Conservation (phyloP, 2,329 filamentous ascomycete genomes). For the Beauveria sp. region DNA sequence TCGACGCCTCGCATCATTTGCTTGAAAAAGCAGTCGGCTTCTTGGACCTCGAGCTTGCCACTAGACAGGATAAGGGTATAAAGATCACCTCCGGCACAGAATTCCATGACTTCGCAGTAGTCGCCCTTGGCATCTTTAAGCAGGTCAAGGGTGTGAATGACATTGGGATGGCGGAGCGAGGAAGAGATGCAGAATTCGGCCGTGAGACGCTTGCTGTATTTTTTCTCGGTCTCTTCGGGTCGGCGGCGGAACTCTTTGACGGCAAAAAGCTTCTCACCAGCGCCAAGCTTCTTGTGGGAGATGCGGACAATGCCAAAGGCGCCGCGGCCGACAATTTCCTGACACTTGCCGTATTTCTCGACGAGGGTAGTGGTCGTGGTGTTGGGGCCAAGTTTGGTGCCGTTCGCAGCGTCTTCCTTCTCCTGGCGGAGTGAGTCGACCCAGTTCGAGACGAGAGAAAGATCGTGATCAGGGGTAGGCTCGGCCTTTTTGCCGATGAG, state of each 20-base stretch:
- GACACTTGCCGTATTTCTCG: slow-evolving; percentile 97
- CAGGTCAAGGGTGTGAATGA: slow-evolving; percentile 94
- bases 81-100: slow-evolving; percentile 90
- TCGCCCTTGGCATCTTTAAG: slow-evolving; percentile 94
- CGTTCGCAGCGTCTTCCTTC: slow-evolving; percentile 75
- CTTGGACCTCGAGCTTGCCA: slow-evolving; percentile 81
- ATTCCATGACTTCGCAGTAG: slow-evolving; percentile 99
- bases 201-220: slow-evolving; percentile 94
- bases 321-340: slow-evolving; percentile 90
- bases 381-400: slow-evolving; percentile 70
- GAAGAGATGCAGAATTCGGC: slow-evolving; percentile 98
- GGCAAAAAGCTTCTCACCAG: slow-evolving; percentile 84
- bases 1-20: slow-evolving; percentile 98
- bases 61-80: slow-evolving; percentile 89
- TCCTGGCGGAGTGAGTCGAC: slow-evolving; percentile 88
- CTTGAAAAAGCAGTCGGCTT: slow-evolving; percentile 98
- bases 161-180: slow-evolving; percentile 90
- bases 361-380: slow-evolving; percentile 66
- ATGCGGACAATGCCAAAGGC: slow-evolving; percentile 97
- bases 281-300: slow-evolving; percentile 88
- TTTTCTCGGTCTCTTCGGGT: slow-evolving; percentile 90
- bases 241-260: slow-evolving; percentile 96
- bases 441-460: slow-evolving; percentile 93
- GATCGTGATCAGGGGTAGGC: slow-evolving; percentile 62
- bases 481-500: slow-evolving; percentile 82